Base-by-base conservation (phyloP, 257 asterid genomes). In the Henckelia pumila region DNA sequence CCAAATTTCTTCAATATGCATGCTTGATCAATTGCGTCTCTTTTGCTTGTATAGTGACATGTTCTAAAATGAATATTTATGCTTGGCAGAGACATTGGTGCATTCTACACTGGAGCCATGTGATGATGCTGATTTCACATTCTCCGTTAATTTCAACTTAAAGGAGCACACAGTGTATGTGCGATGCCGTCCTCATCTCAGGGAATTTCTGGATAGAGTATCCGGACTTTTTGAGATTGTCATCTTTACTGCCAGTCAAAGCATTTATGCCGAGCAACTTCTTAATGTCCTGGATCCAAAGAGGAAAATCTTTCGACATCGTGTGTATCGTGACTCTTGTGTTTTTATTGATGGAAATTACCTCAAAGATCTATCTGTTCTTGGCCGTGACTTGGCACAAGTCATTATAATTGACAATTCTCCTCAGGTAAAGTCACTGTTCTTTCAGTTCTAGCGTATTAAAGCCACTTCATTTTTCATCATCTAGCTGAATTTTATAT, bases 161-260 rank as follows among this genome's bases (percentile, higher is more conserved):
- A 85, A 76, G 61, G 89, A 88, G 59, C 96, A 94, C 75, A 78
- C 89, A 0, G 89, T 94, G 33, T 89, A 78, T 68, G 99, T 94
- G 56, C 80, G 96, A 58, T 86, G 96, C 67, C 96, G 98, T 57
- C 99, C 99, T 64, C 86, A 85, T 82, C 93, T 94, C 33, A 79
- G 80, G 59, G 88, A 85, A 52, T 94, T 94, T 69, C 78, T 94
- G 83, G 96, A 87, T 68, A 91, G 88, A 68, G 84, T 87, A 20
- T 88, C 96, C 58, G 60, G 83, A 52, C 82, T 79, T 61, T 94
- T 94, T 64, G 99, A 94, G 86, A 82, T 94, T 63, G 84, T 94
- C 53, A 84, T 94, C 68, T 94, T 94, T 80, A 94, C 99, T 8
- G 99, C 99, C 61, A 94, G 99, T 78, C 99, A 91, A 81, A 87